Base-by-base conservation (phyloP, 176 grass and related monocot species). In the maize (Zea mays) region DNA sequence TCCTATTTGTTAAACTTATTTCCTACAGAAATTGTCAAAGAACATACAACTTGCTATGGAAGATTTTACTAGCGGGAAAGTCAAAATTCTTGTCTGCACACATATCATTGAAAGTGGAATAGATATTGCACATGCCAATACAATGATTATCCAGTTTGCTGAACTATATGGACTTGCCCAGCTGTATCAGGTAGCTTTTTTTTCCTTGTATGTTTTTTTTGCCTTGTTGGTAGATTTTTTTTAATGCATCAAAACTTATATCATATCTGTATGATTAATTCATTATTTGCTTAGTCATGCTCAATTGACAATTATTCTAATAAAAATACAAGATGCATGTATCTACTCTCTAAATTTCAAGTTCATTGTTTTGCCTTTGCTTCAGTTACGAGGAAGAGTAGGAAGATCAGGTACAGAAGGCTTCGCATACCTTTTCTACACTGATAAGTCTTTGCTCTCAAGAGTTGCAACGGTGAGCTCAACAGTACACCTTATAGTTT, bases 41-140 rank as follows among this genome's bases (percentile, higher is more conserved):
- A 79, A 79, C 62, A 83, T 97, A 65, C 88, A 92, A 79, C 57
- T 84, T 74, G 82, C 89, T 9, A 97, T 97, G 94, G 92, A 91
- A 69, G 92, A 70, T n/a, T 97, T 97, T 79, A 69, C 79, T 72
- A 75, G 60, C 1, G 87, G 94, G 15, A 77, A 93, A 82, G 83
- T 86, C 10, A 90, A 97, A 82, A 90, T 97, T 79, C 91, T 97
- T 72, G 81, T 97, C 47, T 94, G 89, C 80, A 97, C 94, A 54
- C 90, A 97, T 75, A 97, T 97, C 63, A 90, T 97, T 89, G 94
- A 97, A 91, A 97, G 89, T 76, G 94, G 94, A 81, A 79, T 97
- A 60, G 91, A 97, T 74, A 97, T 97, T 83, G 86, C 76, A 81
- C 94, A 97, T 74, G 94, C 94, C 39, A 97, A 97, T 62, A 97